phyloP scores from a whole-genome alignment of 2,329 filamentous ascomycete genomes.

The Periglandula ipomoeae region DNA sequence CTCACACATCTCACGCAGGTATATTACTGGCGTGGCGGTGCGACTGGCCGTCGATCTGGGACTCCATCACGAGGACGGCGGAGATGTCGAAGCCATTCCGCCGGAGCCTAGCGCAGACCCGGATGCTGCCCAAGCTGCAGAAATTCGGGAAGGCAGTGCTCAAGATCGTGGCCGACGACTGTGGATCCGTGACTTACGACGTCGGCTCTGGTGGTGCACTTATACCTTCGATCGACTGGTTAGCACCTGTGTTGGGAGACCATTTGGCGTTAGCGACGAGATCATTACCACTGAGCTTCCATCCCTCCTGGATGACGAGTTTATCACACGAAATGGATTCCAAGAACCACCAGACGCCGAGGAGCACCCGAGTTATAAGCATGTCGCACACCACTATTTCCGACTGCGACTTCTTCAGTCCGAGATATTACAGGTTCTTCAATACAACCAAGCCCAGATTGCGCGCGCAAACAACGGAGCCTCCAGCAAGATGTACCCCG shows the following conservation, averaged over 20 bases:
- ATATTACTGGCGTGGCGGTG: conserved; percentile 90
- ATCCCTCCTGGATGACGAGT: conserved; percentile 76
- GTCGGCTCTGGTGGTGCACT: conserved; percentile 92
- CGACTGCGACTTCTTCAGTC: conserved; percentile 81
- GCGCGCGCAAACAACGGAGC: conserved; percentile 57
- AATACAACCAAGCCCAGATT: conserved; percentile 81
- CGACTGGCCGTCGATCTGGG: conserved; percentile 86
- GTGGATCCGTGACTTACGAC: conserved; percentile 77
- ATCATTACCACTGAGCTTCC: conserved; percentile 94
- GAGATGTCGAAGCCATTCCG: conserved; percentile 50
- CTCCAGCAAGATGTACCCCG: conserved; percentile 56
- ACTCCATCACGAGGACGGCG: conserved; percentile 84
- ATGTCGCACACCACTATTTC: conserved; percentile 87
- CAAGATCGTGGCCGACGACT: conserved; percentile 59
- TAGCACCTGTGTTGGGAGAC: conserved; percentile 84
- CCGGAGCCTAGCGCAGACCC: conserved; percentile 27
- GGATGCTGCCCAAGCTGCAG: conserved; percentile 14
- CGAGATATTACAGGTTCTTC: conserved; percentile 87
- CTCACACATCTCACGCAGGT: conserved; percentile 33
- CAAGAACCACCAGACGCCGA: conserved; percentile 46
- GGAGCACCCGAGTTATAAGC: conserved; percentile 72
- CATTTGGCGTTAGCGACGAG: conserved; percentile 92
- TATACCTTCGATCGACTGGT: conserved; percentile 94
- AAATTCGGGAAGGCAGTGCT: conserved; percentile 19
- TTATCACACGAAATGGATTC: conserved; percentile 75